Percentiles rank a stretch among this genome's conserved stretches.
These are phyloP conservation scores for Lipomyces orientalis DNA, from an alignment of 805 yeast species.

Conservation along the genomic window DNA sequence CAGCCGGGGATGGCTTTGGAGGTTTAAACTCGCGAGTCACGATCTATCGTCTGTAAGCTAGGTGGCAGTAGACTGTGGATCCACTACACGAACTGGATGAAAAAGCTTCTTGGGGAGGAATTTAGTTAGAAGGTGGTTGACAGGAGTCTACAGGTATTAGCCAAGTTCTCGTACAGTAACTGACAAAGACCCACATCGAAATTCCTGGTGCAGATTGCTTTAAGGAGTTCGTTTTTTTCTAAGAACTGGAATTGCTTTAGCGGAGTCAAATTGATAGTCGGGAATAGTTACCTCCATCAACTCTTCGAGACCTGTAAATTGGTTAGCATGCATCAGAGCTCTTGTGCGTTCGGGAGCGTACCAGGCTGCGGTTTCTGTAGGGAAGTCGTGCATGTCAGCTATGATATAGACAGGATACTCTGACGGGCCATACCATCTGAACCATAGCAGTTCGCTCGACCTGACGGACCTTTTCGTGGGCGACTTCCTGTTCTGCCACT, in stretches of 20 bases:
- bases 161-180: background rate
- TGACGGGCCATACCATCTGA: slow-evolving; percentile 50
- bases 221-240: slow-evolving; percentile 46
- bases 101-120: slow-evolving; percentile 53
- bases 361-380: slow-evolving; percentile 46
- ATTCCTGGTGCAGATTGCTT: slow-evolving; percentile 70
- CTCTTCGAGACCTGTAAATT: slow-evolving; percentile 51
- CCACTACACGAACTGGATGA: slow-evolving; percentile 48
- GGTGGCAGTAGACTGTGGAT: background rate
- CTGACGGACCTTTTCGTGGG: slow-evolving; percentile 53
- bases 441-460: slow-evolving; percentile 71
- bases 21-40: slow-evolving; percentile 70
- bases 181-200: slow-evolving; percentile 43
- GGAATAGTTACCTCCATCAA: slow-evolving; percentile 47
- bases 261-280: background rate
- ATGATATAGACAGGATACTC: background rate
- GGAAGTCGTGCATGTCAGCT: background rate
- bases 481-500: slow-evolving; percentile 49
- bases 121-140: slow-evolving; percentile 54
- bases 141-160: slow-evolving; percentile 50
- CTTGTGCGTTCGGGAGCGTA: background rate
- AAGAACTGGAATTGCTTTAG: slow-evolving; percentile 38
- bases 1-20: slow-evolving; percentile 71
- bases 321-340: background rate
- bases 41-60: slow-evolving; percentile 39